These are phyloP conservation scores for Mycena haematopus DNA, from an alignment of 768 basidiomycete genomes.

Conservation along the genomic window DNA sequence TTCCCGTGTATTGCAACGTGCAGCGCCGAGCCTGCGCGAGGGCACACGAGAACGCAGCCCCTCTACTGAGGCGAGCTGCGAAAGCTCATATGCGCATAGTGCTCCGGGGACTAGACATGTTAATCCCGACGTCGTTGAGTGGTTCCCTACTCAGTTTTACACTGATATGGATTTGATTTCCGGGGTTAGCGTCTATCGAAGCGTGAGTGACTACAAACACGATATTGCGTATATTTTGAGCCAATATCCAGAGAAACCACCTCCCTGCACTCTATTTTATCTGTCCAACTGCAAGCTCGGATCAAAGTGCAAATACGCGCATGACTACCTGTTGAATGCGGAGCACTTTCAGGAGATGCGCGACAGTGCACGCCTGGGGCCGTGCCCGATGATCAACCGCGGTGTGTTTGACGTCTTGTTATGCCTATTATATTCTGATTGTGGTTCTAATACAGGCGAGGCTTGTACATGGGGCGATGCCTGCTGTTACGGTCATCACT, in stretches of 20 bases:
- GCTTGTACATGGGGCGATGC: slow-evolving; percentile 63
- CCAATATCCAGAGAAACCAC: slow-evolving; percentile 57
- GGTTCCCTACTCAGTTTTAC: slow-evolving; percentile 27
- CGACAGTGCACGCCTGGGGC: slow-evolving; percentile 64
- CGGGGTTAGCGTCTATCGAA: slow-evolving; percentile 59
- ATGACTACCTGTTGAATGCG: slow-evolving; percentile 62
- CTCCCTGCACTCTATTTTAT: slow-evolving; percentile 73
- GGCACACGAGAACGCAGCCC: slow-evolving; percentile 51
- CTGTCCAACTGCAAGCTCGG: slow-evolving; percentile 67
- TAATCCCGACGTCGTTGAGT: slow-evolving; percentile 61
- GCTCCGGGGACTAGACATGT: slow-evolving; percentile 48
- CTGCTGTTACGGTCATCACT: slow-evolving; percentile 62
- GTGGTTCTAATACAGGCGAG: slow-evolving; percentile 47
- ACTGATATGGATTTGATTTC: slow-evolving; percentile 25
- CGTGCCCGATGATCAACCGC: slow-evolving; percentile 67
- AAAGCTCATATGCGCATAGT: slow-evolving; percentile 32
- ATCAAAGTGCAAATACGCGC: slow-evolving; percentile 62
- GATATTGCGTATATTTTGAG: slow-evolving; percentile 22
- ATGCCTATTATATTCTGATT: background rate
- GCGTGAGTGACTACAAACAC: slow-evolving; percentile 49
- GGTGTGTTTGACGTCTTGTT: slow-evolving; percentile 30
- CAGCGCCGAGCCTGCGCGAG: slow-evolving; percentile 39
- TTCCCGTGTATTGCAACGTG: slow-evolving; percentile 51
- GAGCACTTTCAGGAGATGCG: slow-evolving; percentile 62
- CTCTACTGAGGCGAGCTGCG: slow-evolving; percentile 54